A percentile compares a stretch with the other conserved stretches of the same genome.
phyloP scores from a whole-genome alignment of 768 basidiomycete species.

The Tubosaeta sp. region DNA sequence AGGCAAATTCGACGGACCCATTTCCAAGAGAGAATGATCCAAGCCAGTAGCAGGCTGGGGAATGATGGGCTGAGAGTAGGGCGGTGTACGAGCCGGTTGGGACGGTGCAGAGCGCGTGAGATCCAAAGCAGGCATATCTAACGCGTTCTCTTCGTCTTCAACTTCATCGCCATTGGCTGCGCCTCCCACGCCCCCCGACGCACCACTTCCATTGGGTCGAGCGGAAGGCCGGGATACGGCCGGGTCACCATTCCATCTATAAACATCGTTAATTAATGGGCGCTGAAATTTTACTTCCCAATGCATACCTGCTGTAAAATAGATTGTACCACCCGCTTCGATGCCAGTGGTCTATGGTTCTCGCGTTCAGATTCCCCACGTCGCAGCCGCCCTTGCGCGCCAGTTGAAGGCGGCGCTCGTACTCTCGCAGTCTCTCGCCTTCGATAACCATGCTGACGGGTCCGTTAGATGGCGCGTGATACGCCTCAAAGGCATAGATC shows the following conservation, averaged over 20 bases:
- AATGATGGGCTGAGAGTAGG: constrained; percentile 18
- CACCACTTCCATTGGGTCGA: constrained; percentile 33
- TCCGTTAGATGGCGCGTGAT: constrained; percentile 27
- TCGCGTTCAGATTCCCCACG: constrained; percentile 67
- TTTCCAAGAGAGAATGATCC: constrained; percentile 18
- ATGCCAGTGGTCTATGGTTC: constrained; percentile 79
- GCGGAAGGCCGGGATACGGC: constrained; percentile 49
- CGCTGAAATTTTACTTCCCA: not conserved
- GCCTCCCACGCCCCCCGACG: constrained; percentile 25
- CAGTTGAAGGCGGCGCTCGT: constrained; percentile 64
- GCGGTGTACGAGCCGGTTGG: constrained; percentile 19
- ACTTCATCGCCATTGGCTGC: constrained; percentile 41
- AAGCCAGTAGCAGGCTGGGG: constrained; percentile 9
- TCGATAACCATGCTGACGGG: constrained; percentile 45
- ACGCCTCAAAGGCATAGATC: constrained; percentile 68
- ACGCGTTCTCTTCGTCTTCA: constrained; percentile 47
- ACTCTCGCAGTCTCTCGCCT: constrained; percentile 63
- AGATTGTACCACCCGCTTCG: constrained; percentile 71
- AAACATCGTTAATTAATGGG: constrained; percentile 3
- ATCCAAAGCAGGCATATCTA: constrained; percentile 37
- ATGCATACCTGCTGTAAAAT: constrained; percentile 59
- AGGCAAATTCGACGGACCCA: constrained; percentile 17
- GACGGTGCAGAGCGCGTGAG: constrained; percentile 28
- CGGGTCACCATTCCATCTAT: constrained; percentile 66
- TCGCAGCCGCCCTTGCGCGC: constrained; percentile 65